These are phyloP conservation scores for Rhodomyrtus tomentosa DNA, from an alignment of 345 rosid genomes.

Conservation along the genomic window DNA sequence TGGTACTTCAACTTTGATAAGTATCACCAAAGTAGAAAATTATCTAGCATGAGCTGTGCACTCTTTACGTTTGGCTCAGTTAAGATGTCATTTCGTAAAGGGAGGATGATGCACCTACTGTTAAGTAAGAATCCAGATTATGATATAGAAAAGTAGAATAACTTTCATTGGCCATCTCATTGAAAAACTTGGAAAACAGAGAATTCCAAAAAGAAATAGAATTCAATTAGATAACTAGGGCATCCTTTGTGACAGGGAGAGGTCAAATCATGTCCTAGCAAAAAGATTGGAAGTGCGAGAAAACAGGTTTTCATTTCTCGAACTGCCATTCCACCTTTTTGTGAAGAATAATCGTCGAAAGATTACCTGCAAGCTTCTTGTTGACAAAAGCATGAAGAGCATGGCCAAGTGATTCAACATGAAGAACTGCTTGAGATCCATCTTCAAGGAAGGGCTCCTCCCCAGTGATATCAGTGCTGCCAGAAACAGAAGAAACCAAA, in stretches of 20 bases:
- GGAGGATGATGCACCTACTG: neutral
- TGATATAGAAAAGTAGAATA: neutral
- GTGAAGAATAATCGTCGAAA: neutral
- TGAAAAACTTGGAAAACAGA: neutral
- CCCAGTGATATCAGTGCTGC: conserved; percentile 19
- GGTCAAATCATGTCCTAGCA: neutral
- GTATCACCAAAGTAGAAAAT: neutral
- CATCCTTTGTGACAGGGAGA: neutral
- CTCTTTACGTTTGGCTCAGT: neutral
- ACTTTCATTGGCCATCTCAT: neutral
- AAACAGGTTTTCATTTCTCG: neutral
- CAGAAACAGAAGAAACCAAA: neutral
- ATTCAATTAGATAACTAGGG: neutral
- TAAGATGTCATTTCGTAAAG: neutral
- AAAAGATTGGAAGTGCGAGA: neutral
- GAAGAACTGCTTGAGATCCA: conserved; percentile 67
- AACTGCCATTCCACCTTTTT: neutral
- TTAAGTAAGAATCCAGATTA: neutral
- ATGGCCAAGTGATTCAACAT: conserved; percentile 79
- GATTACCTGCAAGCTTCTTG: conserved; percentile 65
- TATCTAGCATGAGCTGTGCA: neutral
- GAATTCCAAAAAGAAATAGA: neutral
- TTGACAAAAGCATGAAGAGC: conserved; percentile 71
- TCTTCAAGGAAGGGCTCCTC: conserved; percentile 47
- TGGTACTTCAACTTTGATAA: neutral